Base-by-base conservation (phyloP, 2,329 filamentous ascomycete species). In the Sporothrix phasma region DNA sequence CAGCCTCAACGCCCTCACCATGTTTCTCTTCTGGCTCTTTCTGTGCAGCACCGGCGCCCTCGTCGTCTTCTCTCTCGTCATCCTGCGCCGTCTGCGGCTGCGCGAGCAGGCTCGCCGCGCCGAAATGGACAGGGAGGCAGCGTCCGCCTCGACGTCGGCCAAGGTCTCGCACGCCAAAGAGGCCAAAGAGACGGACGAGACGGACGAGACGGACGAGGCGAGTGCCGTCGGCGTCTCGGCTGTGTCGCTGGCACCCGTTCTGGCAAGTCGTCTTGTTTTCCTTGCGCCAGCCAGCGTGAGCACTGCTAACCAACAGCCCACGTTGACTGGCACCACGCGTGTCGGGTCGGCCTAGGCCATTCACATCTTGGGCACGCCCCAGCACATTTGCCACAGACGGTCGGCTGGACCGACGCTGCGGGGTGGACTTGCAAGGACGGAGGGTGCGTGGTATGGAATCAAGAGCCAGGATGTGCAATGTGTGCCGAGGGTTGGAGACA, bases 11-110 rank as follows among this genome's bases (percentile, higher is more conserved):
- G 61, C 62, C 15, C 59, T 67, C 54, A 53, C 58, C 61, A 63
- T 67, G 43, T 64, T 68, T 10, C 46, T 68, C 24, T 68, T 68
- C 19, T 65, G 65, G 62, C 65, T 68, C 61, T 68, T 68, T 31
- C 19, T 68, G 54, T 64, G 64, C 62, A 61, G 59, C 41, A 65
- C 66, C 15, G 39, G 47, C 24, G 59, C 34, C 3, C 41, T 66
- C 39, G 66, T 68, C 11, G 31, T 51, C n/a, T 46, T 49, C 15
- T 63, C 62, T 29, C 15, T 64, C 2, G 24, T 63, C 19, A 39
- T 62, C 5, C 53, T 68, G 56, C 66, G 61, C 34, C 67, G 66
- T 2, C 31, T 61, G 24, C 66, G 64, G 51, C 65, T 39, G 15
- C 65, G 64, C 24, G 64, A 64, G 22, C 34, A 26, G 22, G 41